Percentiles rank a stretch among this genome's conserved stretches.
These are phyloP conservation scores for Tilletia caries DNA, from an alignment of 1,284 basidiomycete species.

Conservation along the genomic window DNA sequence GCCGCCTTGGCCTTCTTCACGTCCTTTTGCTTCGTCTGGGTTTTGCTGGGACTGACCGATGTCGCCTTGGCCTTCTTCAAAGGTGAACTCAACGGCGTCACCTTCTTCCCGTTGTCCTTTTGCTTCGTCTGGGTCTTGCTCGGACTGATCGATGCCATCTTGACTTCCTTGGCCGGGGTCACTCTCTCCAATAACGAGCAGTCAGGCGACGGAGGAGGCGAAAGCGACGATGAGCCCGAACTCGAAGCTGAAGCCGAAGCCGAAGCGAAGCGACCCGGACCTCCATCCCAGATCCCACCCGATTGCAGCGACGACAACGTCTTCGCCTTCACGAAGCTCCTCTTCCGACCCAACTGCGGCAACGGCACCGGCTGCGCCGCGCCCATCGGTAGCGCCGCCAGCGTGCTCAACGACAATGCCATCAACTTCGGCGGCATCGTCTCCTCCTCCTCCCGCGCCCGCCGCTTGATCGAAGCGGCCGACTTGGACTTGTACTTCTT, in stretches of 20 bases:
- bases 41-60: neutral
- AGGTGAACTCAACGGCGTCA: neutral
- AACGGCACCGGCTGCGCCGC: neutral
- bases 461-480: neutral
- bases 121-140: no score
- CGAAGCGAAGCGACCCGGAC: neutral
- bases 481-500: neutral
- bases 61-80: neutral
- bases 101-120: neutral
- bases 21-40: neutral
- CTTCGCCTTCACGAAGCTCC: slow-evolving; percentile 10
- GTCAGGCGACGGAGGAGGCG: no score
- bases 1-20: neutral
- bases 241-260: neutral
- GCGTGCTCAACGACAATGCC: neutral
- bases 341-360: neutral
- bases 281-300: neutral
- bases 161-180: no score
- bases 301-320: neutral
- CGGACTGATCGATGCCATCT: no score
- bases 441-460: neutral
- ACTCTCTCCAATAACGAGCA: neutral
- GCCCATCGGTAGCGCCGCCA: neutral
- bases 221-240: no score
- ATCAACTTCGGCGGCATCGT: slow-evolving; percentile 1